Conservation (phyloP, 1,284 basidiomycete species). For the Acaromyces ingoldii region DNA sequence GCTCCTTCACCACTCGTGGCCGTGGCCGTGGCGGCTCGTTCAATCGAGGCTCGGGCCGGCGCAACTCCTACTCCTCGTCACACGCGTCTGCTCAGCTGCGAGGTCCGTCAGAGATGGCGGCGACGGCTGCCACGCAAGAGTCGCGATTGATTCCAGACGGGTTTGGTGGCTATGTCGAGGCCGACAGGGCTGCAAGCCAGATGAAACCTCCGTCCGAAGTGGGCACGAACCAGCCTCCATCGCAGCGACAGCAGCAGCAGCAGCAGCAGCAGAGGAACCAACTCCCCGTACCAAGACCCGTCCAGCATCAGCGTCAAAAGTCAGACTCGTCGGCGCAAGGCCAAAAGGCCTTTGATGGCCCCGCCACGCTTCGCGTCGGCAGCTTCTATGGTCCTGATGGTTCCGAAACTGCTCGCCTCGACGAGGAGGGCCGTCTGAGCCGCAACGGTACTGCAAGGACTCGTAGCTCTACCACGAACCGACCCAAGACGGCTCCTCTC, state of each 20-base stretch:
- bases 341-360: neutral
- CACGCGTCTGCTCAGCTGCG: too few species aligned
- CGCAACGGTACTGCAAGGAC: neutral
- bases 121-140: too few species aligned
- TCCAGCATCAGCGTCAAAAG: neutral
- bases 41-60: too few species aligned
- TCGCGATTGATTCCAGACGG: slow-evolving; percentile 36
- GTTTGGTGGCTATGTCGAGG: slow-evolving; percentile 29
- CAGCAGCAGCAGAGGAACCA: neutral
- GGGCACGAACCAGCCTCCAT: neutral
- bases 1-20: neutral
- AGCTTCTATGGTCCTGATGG: slow-evolving; percentile 38
- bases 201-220: neutral
- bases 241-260: neutral
- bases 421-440: slow-evolving; percentile 17
- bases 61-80: too few species aligned
- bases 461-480: neutral
- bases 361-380: slow-evolving; percentile 17
- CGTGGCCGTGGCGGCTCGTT: too few species aligned
- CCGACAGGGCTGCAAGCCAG: slow-evolving; percentile 13
- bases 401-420: slow-evolving; percentile 22
- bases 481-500: too few species aligned
- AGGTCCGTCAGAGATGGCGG: too few species aligned
- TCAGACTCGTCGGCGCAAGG: neutral
- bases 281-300: slow-evolving; percentile 4